Base-by-base conservation (phyloP, 2,329 filamentous ascomycete species). In the Cladorrhinum sp. region DNA sequence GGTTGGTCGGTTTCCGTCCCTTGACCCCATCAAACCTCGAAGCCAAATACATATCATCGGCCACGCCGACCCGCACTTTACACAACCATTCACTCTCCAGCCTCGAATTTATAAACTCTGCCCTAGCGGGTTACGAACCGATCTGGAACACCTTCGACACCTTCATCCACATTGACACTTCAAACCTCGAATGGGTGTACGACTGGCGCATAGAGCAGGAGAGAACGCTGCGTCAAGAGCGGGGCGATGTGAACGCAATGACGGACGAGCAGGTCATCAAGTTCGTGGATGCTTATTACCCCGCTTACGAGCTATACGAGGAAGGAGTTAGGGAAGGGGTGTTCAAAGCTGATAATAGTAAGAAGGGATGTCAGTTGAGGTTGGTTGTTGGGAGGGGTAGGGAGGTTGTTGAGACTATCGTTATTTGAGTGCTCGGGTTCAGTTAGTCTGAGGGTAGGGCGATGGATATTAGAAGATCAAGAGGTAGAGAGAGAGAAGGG, bases 131-230 rank as follows among this genome's bases (percentile, higher is more conserved):
- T 4, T 86, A 85, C 69, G 78, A 83, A 59, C 68, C 65, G 23
- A 66, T 85, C 27, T 84, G 81, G 2, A 73, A 79, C 64, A 72
- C 75, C 18, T 76, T 86, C 27, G 78, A 84, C 57, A 80, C 79
- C 8, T 83, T 86, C 57, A 76, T 86, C 49, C 83, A 86, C 66
- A 74, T 86, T 63, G 82, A 96, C 69, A 89, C 92, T 5, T 83
- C 89, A 67, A 79, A 95, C 66, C 80, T 85, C 3, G 78, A 80
- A 55, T 93, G 86, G 70, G 93, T 96, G 56, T 96, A 96, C 69
- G 83, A 82, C 63, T 96, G 93, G 93, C 85, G 92, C 13, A 77
- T 87, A 67, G 81, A 96, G 76, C 91, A 96, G 75, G 92, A 96
- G 75, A 82, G 83, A 52, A 83, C 83, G 61, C 78, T 96, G 68